Percentiles rank a stretch among this genome's conserved stretches.
Evolutionary conservation across 495 filamentous ascomycete species (phyloP).

Genomic region (Articulospora tetracladia): DNA sequence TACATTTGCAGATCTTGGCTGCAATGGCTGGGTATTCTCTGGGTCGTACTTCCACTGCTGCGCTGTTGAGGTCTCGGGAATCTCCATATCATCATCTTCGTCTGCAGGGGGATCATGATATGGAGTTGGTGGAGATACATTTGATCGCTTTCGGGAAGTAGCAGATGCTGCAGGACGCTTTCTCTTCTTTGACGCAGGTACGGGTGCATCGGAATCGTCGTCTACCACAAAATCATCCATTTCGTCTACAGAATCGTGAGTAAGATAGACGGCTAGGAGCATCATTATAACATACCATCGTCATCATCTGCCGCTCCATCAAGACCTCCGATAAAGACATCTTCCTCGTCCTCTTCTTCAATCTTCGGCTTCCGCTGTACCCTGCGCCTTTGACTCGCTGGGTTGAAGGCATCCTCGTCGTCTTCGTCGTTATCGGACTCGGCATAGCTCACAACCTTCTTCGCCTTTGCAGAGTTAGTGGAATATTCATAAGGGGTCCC

Average conservation of each 20-base stretch:
- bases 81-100: constrained; percentile 50
- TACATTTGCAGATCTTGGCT: constrained; percentile 43
- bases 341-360: constrained; percentile 62
- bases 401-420: constrained; percentile 48
- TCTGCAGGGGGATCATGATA: constrained; percentile 35
- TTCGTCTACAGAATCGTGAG: constrained; percentile 38
- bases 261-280: not conserved
- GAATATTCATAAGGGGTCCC: not conserved
- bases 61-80: constrained; percentile 65
- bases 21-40: constrained; percentile 58
- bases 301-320: constrained; percentile 56
- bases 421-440: constrained; percentile 63
- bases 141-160: constrained; percentile 53
- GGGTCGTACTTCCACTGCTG: constrained; percentile 85
- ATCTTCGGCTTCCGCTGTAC: constrained; percentile 29
- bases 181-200: constrained; percentile 58
- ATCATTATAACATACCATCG: constrained; percentile 40
- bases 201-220: constrained; percentile 70
- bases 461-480: constrained; percentile 13
- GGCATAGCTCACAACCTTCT: constrained; percentile 60
- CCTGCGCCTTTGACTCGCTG: constrained; percentile 34
- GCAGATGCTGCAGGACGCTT: constrained; percentile 57
- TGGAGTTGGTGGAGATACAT: constrained; percentile 41
- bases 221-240: constrained; percentile 87
- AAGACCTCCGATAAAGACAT: constrained; percentile 50